Conservation (phyloP, 2,329 filamentous ascomycete species). For the Neocatenulostroma microsporum region DNA sequence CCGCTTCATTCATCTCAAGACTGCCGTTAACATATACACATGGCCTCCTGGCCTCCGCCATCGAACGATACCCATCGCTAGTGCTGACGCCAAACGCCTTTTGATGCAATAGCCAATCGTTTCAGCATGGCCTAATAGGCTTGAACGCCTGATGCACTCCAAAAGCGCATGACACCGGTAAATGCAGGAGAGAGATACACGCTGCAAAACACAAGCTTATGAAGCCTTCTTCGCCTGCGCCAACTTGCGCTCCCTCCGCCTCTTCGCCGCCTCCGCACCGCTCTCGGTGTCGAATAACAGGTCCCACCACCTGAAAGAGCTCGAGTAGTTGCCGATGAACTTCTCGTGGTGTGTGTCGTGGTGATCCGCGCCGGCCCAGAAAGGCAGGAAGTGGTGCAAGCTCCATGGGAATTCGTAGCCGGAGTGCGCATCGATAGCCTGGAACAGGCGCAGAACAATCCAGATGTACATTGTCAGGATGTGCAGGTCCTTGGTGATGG, state of each 20-base stretch:
- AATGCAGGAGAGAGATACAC: no score
- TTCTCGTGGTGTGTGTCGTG: slow-evolving; percentile 97
- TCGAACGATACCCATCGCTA: no score
- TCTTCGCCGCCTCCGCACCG: slow-evolving; percentile 76
- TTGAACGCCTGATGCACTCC: no score
- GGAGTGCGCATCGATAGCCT: slow-evolving; percentile 95
- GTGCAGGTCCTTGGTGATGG: slow-evolving; percentile 77
- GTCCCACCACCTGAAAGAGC: slow-evolving; percentile 99
- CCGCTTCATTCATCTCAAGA: no score
- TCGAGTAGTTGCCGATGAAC: slow-evolving; percentile 97
- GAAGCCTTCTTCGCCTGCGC: slow-evolving; percentile 62
- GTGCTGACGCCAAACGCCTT: no score
- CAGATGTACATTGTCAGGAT: slow-evolving; percentile 96
- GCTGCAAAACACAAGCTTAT: no score
- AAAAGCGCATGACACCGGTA: no score
- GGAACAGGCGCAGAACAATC: slow-evolving; percentile 88
- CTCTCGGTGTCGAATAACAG: slow-evolving; percentile 89
- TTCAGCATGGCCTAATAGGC: no score
- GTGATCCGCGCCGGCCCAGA: slow-evolving; percentile 96
- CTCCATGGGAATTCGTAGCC: slow-evolving; percentile 99
- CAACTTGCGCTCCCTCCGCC: slow-evolving; percentile 69
- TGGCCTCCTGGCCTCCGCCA: no score
- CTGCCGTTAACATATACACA: no score
- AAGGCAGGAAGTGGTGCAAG: slow-evolving; percentile 86
- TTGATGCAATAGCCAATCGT: no score